A percentile compares a stretch with the other conserved stretches of the same genome.
phyloP scores from a whole-genome alignment of 768 basidiomycete genomes.

The Boletus sp. region DNA sequence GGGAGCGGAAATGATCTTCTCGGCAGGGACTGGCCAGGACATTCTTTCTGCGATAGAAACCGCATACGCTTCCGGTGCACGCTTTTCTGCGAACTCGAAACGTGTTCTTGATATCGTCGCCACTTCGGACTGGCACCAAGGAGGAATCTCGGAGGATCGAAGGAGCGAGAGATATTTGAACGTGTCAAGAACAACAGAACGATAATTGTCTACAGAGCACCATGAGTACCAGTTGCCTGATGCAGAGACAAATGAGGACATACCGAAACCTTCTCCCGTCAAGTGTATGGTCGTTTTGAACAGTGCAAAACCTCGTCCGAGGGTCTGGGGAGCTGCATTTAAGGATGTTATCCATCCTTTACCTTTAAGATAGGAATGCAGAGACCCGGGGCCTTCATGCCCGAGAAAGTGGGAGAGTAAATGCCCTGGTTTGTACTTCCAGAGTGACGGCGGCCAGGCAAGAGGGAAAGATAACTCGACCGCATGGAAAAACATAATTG shows the following conservation, averaged over 20 bases:
- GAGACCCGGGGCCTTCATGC: constrained; percentile 90
- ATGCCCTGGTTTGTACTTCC: constrained; percentile 75
- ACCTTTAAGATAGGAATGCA: constrained; percentile 85
- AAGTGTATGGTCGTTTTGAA: constrained; percentile 81
- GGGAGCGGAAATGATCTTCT: constrained; percentile 68
- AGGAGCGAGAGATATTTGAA: constrained; percentile 80
- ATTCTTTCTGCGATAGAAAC: constrained; percentile 71
- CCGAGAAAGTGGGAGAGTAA: constrained; percentile 83
- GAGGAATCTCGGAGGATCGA: constrained; percentile 54
- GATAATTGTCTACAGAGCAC: constrained; percentile 55
- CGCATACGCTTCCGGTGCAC: constrained; percentile 75
- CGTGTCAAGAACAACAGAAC: constrained; percentile 59
- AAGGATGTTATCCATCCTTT: constrained; percentile 84
- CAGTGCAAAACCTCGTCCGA: constrained; percentile 83
- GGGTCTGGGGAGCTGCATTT: constrained; percentile 61
- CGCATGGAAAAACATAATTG: constrained; percentile 82
- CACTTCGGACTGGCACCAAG: constrained; percentile 75
- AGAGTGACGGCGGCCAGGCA: constrained; percentile 63
- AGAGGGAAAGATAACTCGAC: constrained; percentile 82
- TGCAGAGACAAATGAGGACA: constrained; percentile 24
- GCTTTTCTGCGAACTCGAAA: constrained; percentile 88
- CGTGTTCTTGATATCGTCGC: constrained; percentile 65
- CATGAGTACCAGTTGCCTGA: constrained; percentile 2
- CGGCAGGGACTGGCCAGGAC: constrained; percentile 77
- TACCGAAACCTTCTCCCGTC: constrained; percentile 84